Percentiles rank a stretch among this genome's conserved stretches.
These are phyloP conservation scores for Corynespora cassiicola DNA, from an alignment of 2,329 filamentous ascomycete genomes.

Conservation along the genomic window DNA sequence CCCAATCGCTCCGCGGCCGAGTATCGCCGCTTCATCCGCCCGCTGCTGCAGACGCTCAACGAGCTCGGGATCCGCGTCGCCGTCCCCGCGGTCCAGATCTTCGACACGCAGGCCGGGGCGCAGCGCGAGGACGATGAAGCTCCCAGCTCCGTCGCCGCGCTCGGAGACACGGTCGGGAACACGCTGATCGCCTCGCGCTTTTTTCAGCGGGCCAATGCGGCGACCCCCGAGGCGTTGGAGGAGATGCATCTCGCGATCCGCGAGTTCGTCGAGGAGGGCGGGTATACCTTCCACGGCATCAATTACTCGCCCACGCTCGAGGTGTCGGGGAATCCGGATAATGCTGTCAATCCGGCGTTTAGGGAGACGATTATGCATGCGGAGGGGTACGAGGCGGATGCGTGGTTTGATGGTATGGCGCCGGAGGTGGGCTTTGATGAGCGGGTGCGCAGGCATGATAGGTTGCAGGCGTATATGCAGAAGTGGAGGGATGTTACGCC, in stretches of 20 bases:
- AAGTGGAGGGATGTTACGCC: slow-evolving; percentile 28
- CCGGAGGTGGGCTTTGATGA: slow-evolving; percentile 2
- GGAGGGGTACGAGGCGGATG: slow-evolving; percentile 22
- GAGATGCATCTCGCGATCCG: slow-evolving; percentile 20
- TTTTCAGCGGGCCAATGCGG: slow-evolving; percentile 24
- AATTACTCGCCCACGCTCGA: slow-evolving; percentile 22
- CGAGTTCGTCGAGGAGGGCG: slow-evolving; percentile 23
- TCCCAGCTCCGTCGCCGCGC: slow-evolving; percentile 1
- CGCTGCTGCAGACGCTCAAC: slow-evolving; percentile 25
- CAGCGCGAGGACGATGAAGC: slow-evolving; percentile 1
- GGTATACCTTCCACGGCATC: slow-evolving; percentile 33
- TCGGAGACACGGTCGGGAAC: slow-evolving; percentile 26
- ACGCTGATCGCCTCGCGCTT: slow-evolving; percentile 33
- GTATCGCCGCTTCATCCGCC: slow-evolving; percentile 20
- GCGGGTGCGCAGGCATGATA: slow-evolving; percentile 11
- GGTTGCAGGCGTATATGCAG: slow-evolving; percentile 29
- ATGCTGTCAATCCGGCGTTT: slow-evolving; percentile 31
- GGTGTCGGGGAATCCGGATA: slow-evolving; percentile 16
- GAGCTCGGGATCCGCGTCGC: slow-evolving; percentile 22
- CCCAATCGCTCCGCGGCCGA: slow-evolving; percentile 17
- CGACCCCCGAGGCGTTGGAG: slow-evolving; percentile 7
- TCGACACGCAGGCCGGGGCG: slow-evolving; percentile 2
- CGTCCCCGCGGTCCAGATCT: slow-evolving; percentile 12
- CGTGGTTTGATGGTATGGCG: slow-evolving; percentile 24
- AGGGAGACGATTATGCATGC: slow-evolving; percentile 29